Percentiles rank a stretch among this genome's conserved stretches.
Evolutionary conservation across 345 rosid genomes (phyloP).

Genomic region (Populus deltoides): DNA sequence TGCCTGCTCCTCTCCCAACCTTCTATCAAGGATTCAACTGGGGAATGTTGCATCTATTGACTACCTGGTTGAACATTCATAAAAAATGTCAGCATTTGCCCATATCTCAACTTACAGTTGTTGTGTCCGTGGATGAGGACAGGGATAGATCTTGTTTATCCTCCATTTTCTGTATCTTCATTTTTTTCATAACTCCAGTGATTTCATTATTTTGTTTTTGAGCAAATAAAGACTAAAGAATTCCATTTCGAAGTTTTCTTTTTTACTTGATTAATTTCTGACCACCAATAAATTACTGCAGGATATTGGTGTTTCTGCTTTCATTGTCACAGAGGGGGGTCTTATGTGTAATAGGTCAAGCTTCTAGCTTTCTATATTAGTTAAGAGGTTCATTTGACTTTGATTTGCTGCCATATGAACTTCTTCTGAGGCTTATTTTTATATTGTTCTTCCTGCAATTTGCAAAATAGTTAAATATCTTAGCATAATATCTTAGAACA

Average conservation of each 20-base stretch:
- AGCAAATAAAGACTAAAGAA: not conserved
- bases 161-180: not conserved
- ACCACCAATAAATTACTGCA: conserved; percentile 2
- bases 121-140: conserved; percentile 1
- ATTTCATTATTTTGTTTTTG: not conserved
- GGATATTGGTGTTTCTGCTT: conserved; percentile 4
- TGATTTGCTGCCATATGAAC: conserved; percentile 10
- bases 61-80: not conserved
- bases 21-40: not conserved
- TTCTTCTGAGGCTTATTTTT: not conserved
- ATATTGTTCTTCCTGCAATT: not conserved
- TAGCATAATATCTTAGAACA: not conserved
- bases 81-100: not conserved
- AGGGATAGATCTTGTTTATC: conserved; percentile 4
- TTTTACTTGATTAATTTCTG: not conserved
- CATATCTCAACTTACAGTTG: not conserved
- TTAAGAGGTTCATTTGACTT: conserved; percentile 5
- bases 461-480: not conserved
- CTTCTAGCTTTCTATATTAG: not conserved
- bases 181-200: not conserved
- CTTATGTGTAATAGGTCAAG: not conserved
- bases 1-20: not conserved
- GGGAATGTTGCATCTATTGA: conserved; percentile 15
- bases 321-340: conserved; percentile 6
- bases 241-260: not conserved